These are phyloP conservation scores for Tremellales sp. DNA, from an alignment of 1,284 basidiomycete species.

Conservation along the genomic window DNA sequence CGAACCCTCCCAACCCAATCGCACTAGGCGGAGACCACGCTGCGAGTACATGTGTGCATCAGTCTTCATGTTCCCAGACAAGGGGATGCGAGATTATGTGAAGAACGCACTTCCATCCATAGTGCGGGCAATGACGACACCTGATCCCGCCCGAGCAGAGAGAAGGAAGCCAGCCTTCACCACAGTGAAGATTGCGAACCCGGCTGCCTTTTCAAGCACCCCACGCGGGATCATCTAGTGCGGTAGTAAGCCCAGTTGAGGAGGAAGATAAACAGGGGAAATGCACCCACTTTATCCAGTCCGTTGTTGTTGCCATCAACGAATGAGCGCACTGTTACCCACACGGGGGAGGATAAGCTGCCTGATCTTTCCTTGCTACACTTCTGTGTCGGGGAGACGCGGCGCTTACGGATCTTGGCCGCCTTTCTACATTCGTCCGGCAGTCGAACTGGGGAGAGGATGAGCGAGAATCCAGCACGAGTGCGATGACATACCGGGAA, in stretches of 20 bases:
- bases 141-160: constrained; percentile 70
- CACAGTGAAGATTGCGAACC: constrained; percentile 56
- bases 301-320: constrained; percentile 48
- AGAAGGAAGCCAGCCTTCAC: constrained; percentile 58
- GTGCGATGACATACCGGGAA: constrained; percentile 37
- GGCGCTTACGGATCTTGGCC: constrained; percentile 48
- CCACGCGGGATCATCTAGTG: constrained; percentile 48
- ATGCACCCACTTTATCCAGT: constrained; percentile 45
- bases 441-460: constrained; percentile 39
- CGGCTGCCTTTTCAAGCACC: constrained; percentile 47
- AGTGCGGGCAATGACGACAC: constrained; percentile 83
- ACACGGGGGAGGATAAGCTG: neutral
- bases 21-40: constrained; percentile 93
- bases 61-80: neutral
- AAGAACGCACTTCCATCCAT: constrained; percentile 70
- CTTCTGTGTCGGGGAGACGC: constrained; percentile 11
- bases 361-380: neutral
- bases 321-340: constrained; percentile 44
- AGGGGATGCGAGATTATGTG: neutral
- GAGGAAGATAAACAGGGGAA: neutral
- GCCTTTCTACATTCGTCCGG: constrained; percentile 56
- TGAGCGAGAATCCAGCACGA: constrained; percentile 2
- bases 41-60: constrained; percentile 36
- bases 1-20: constrained; percentile 90
- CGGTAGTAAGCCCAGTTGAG: neutral